phyloP scores from a whole-genome alignment of 106 monocot species.

The Triglochin maritima region DNA sequence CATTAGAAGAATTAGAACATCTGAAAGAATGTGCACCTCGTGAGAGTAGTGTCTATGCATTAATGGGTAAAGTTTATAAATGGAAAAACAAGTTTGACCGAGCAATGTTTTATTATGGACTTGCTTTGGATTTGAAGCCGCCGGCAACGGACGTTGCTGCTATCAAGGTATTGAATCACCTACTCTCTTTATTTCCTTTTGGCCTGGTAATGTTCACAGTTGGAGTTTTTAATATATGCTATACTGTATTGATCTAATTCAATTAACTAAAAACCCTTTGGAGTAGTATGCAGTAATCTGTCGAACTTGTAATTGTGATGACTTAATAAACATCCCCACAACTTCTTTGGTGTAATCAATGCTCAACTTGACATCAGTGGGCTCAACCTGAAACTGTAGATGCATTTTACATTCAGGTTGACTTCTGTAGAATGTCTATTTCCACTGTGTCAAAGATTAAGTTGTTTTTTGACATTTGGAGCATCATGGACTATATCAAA shows the following conservation, averaged over 20 bases:
- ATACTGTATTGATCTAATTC: neutral
- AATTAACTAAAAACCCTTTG: neutral
- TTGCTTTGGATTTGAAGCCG: constrained; percentile 86
- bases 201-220: neutral
- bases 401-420: too few relatives aligned
- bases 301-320: neutral
- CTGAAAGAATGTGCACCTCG: constrained; percentile 54
- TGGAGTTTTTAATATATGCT: neutral
- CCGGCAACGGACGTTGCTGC: constrained; percentile 67
- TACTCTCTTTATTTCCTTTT: neutral
- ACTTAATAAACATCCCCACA: too few relatives aligned
- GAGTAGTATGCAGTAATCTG: neutral
- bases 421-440: too few relatives aligned
- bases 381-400: too few relatives aligned
- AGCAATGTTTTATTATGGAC: constrained; percentile 90
- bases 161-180: constrained; percentile 49
- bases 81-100: constrained; percentile 64
- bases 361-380: too few relatives aligned
- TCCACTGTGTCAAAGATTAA: too few relatives aligned
- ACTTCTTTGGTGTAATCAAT: too few relatives aligned
- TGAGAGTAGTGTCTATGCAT: constrained; percentile 82
- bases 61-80: constrained; percentile 92
- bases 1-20: constrained; percentile 61
- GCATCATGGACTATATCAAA: too few relatives aligned
- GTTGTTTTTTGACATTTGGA: too few relatives aligned